These are phyloP conservation scores for Annulohypoxylon stygium DNA, from an alignment of 495 filamentous ascomycete genomes.

Conservation along the genomic window DNA sequence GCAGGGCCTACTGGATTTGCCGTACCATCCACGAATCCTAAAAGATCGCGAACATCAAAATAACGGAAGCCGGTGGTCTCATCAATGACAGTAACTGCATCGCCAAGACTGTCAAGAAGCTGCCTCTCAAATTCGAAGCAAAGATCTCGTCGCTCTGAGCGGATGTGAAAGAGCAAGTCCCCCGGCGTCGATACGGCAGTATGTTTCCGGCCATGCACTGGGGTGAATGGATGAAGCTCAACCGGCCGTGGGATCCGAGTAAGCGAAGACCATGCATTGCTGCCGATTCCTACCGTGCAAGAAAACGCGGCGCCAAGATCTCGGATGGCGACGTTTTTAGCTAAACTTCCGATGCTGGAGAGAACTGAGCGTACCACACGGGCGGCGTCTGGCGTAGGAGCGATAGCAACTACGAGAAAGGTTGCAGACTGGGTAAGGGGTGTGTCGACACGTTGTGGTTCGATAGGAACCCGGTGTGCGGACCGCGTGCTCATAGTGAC, in stretches of 20 bases:
- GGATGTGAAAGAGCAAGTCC: constrained; percentile 70
- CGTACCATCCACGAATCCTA: constrained; percentile 71
- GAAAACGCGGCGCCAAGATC: constrained; percentile 63
- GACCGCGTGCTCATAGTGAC: constrained; percentile 26
- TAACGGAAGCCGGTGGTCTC: constrained; percentile 70
- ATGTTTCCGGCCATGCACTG: constrained; percentile 60
- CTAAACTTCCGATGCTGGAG: constrained; percentile 58
- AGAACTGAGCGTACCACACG: constrained; percentile 60
- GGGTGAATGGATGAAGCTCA: constrained; percentile 66
- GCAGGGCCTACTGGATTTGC: constrained; percentile 68
- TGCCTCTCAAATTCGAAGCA: constrained; percentile 71
- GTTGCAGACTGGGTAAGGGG: constrained; percentile 65
- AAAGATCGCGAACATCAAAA: constrained; percentile 70
- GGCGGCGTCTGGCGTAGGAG: constrained; percentile 47
- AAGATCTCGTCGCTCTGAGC: constrained; percentile 67
- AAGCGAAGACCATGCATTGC: constrained; percentile 62
- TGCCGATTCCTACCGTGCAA: constrained; percentile 69
- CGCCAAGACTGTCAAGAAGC: constrained; percentile 63
- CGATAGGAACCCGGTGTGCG: constrained; percentile 35
- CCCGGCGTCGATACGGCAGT: constrained; percentile 66
- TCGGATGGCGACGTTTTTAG: constrained; percentile 68
- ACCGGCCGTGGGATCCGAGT: constrained; percentile 60
- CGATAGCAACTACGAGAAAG: constrained; percentile 64
- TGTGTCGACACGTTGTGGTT: constrained; percentile 61
- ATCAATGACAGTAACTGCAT: constrained; percentile 61